Evolutionary conservation across 2,329 filamentous ascomycete species (phyloP), one percentile per base, ranked within the genome.

Genomic region (Claviceps lovelessii): DNA sequence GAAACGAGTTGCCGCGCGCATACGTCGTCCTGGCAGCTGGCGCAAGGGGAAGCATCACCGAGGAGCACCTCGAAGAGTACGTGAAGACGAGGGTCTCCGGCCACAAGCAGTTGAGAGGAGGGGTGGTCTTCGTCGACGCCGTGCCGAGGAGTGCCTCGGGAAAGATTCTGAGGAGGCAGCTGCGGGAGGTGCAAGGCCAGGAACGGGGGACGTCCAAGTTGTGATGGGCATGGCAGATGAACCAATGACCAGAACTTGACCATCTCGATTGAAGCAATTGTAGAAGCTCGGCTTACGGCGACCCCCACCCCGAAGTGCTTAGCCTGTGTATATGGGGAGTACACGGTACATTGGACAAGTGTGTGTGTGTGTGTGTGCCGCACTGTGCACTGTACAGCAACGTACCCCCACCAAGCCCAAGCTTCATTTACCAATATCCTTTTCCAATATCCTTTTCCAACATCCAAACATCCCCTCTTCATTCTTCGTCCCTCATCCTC

Each of bases 81-180:
- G 65, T 68, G 8, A 55, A 58, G 39, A 50, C 47, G 11, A 62
- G 59, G 13, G 65, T 68, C 0, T 75, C 81, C 0, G 72, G 68
- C 50, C 76, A 83, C 61, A 90, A 90, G 68, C 76, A 79, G 60
- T 71, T 89, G 57, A 81, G 80, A 7, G 86, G 85, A 0, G 86
- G 86, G 0, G 10, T 37, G 8, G 35, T 37, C 13, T 37, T 37
- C 35, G 35, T 37, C 9, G 35, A 13, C 35, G 10, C 35, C 11
- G 35, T 37, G 35, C 35, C 35, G 35, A 37, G 35, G 10, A 37
- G 35, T 37, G 35, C 35, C 9, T 10, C 35, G 35, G 35, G 35
- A 10, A 37, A 37, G 35, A 9, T 37, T 37, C 35, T 37, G 35
- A 37, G 35, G 10, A 37, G 35, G 35, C 35, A 13, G 35, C 35